A percentile compares a stretch with the other conserved stretches of the same genome.
Conservation (phyloP, 805 yeast genomes). For the Yarrowia sp. region DNA sequence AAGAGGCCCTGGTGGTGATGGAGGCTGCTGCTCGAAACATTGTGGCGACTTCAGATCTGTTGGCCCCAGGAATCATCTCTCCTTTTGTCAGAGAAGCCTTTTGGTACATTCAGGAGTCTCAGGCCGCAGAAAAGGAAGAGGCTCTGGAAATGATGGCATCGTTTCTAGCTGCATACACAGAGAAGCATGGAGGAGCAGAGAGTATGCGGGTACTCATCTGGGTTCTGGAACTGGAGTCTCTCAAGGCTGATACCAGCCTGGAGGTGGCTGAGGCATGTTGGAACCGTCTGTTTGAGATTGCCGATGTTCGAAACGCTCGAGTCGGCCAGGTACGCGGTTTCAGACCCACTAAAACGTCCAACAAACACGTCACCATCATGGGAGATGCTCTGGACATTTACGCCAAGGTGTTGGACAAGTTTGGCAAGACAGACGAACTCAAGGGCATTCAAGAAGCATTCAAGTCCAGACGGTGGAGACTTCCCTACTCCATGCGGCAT, state of each 20-base stretch:
- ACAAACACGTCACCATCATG: neutral
- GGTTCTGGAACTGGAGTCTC: neutral
- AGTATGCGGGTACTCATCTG: conserved; percentile 8
- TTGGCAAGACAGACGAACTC: neutral
- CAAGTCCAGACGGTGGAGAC: neutral
- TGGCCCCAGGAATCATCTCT: neutral
- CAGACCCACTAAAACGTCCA: neutral
- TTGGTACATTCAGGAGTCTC: neutral
- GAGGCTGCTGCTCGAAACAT: conserved; percentile 4
- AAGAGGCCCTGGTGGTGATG: conserved; percentile 3
- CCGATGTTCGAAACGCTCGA: neutral
- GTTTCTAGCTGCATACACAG: neutral
- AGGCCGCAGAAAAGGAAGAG: neutral
- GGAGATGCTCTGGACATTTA: conserved; percentile 7
- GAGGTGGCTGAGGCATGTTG: neutral
- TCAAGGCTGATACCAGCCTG: neutral
- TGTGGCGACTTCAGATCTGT: neutral
- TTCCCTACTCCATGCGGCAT: neutral
- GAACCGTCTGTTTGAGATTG: neutral
- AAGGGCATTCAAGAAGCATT: neutral
- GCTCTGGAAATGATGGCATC: neutral
- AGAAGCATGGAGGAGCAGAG: conserved; percentile 7
- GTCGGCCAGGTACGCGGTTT: neutral
- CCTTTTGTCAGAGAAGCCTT: neutral
- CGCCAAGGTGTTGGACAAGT: neutral